Evolutionary conservation across 345 rosid species (phyloP), one percentile per base, ranked within the genome.

Genomic region (Carallia pectinifolia): DNA sequence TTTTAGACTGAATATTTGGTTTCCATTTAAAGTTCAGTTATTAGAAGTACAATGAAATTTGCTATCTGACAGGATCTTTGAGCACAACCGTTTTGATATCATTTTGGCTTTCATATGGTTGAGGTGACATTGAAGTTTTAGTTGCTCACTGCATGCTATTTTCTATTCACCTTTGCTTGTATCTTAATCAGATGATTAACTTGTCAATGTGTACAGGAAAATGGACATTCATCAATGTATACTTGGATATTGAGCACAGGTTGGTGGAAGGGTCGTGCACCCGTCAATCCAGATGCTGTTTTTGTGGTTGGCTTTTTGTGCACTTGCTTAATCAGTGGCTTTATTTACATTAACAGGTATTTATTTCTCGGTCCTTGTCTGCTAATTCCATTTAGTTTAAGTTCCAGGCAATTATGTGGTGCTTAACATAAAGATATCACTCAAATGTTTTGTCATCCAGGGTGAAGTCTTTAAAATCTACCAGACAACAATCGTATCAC

Each of bases 191-290:
- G 34, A 40, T 53, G 66, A 38, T 65, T 18, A 48, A 54, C 15
- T 56, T 40, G 27, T 68, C 58, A 59, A 53, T 33, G 40, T 53
- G 61, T 68, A 9, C 75, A 88, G 90, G 93, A 86, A 79, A 82
- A 88, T 59, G 93, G 93, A 1, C 85, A 80, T 31, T 86, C 88
- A 17, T 58, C 83, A 23, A 78, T 79, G 82, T 88, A 86, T 76
- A 74, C 81, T 33, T 88, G 93, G 90, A 82, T 88, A 71, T 69
- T 86, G 73, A 83, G 89, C 82, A 88, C 90, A 16, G 90, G 93
- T 33, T 86, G 93, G 93, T 88, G 90, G 93, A 76, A 82, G 71
- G 65, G 68, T 56, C 81, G 79, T 15, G 90, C 93, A 50, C 84
- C 86, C 29, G 70, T 85, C 72, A 88, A 86, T 80, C 85, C 85